Base-by-base conservation (phyloP, 2,329 filamentous ascomycete species). In the Aspergillus udagawae region DNA sequence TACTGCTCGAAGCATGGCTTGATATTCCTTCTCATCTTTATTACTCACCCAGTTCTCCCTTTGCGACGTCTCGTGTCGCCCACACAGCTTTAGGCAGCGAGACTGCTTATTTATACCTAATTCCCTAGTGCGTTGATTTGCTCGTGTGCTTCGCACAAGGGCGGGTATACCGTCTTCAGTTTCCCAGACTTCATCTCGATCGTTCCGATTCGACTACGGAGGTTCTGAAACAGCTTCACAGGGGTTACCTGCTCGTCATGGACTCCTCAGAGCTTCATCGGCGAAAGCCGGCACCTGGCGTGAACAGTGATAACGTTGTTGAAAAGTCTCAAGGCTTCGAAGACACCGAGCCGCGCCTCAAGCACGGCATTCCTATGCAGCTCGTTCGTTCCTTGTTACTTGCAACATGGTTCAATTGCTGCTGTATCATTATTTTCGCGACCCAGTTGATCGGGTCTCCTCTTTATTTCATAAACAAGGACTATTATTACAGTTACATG, bases 401-500 rank as follows among this genome's bases (percentile, higher is more conserved):
- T 25, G 62, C 73, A 38, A 72, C 73, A 23, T 81, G 77, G 77
- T 77, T 79, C 59, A 70, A 76, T 58, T 73, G 72, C 56, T 77
- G 75, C 60, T 73, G 70, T 52, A 55, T 77, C 49, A 64, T 68
- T 54, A 77, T 78, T 61, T 77, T 82, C 59, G 77, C 77, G 42
- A 86, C 83, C 5, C 85, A 87, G 63, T 74, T 86, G 57, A 73
- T 87, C 49, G 85, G 85, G 17, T 77, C 81, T 8, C 85, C 85
- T 0, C 71, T 87, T 32, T 86, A 87, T 66, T 70, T 86, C 53
- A 80, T 86, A 66, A 83, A 84, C 63, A 82, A 80, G 54, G 77
- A 82, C 49, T 86, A 82, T 65, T 87, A 86, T 69, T 83, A 87
- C 66, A 77, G 79, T 9, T 87, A 85, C 67, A 87, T 87, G 81